Conservation (phyloP, 257 asterid genomes). For the Verbena officinalis region DNA sequence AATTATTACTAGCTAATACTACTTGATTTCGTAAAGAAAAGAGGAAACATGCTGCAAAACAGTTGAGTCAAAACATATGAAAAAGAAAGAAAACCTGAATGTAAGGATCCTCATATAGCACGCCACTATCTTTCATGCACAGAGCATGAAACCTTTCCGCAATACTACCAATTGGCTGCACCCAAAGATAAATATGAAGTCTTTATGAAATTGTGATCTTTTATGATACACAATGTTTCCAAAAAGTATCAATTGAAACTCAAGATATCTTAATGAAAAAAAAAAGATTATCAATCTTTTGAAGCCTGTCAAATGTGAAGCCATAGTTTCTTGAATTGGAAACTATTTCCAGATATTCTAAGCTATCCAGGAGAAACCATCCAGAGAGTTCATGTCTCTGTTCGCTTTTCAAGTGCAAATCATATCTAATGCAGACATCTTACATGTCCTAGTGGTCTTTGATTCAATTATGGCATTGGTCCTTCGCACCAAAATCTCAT, state of each 20-base stretch:
- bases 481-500: neutral
- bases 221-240: neutral
- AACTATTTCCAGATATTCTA: slow-evolving; percentile 6
- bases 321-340: neutral
- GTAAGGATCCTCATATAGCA: slow-evolving; percentile 75
- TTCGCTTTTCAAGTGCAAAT: neutral
- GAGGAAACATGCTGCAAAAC: slow-evolving; percentile 11
- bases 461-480: neutral
- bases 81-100: slow-evolving; percentile 54
- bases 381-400: neutral
- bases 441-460: neutral
- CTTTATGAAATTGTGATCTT: neutral
- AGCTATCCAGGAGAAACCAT: neutral
- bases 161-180: slow-evolving; percentile 72
- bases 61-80: no score
- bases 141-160: slow-evolving; percentile 80
- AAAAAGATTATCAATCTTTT: neutral
- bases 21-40: neutral
- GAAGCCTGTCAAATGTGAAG: slow-evolving; percentile 9
- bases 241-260: neutral
- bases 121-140: slow-evolving; percentile 82
- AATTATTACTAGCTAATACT: slow-evolving; percentile 5
- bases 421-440: neutral
- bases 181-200: slow-evolving; percentile 22
- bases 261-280: no score